These are phyloP conservation scores for Lasiodiplodia sp. DNA, from an alignment of 2,329 filamentous ascomycete species.

Conservation along the genomic window DNA sequence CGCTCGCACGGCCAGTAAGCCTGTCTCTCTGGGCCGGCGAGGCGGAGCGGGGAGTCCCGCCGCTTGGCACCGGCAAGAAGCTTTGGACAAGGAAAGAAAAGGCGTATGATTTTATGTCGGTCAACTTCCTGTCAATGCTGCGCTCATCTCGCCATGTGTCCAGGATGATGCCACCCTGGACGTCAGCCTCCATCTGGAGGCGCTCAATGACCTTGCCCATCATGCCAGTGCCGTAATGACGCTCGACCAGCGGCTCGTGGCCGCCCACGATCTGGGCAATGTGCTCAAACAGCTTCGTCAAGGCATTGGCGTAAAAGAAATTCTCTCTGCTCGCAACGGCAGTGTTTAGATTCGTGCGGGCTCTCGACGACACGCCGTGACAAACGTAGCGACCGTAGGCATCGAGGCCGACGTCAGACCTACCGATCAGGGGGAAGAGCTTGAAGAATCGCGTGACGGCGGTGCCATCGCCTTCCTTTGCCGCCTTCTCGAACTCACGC, in stretches of 20 bases:
- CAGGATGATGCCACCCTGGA: constrained; percentile 93
- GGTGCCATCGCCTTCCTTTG: constrained; percentile 82
- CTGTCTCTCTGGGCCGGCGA: constrained; percentile 69
- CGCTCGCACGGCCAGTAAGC: constrained; percentile 66
- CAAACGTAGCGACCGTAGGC: constrained; percentile 97
- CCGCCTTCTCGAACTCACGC: constrained; percentile 92
- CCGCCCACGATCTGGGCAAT: constrained; percentile 96
- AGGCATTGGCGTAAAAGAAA: constrained; percentile 88
- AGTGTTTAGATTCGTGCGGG: constrained; percentile 80
- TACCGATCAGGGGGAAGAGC: constrained; percentile 90
- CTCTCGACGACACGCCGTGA: constrained; percentile 86
- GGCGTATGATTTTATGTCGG: constrained; percentile 95
- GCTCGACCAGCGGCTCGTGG: constrained; percentile 88
- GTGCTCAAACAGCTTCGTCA: constrained; percentile 95
- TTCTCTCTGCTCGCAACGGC: constrained; percentile 72
- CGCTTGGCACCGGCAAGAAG: constrained; percentile 77
- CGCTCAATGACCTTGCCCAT: constrained; percentile 95
- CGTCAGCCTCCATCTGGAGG: constrained; percentile 91
- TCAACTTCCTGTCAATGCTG: constrained; percentile 82
- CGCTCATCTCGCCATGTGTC: constrained; percentile 96
- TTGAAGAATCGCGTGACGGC: constrained; percentile 98
- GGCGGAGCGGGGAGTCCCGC: constrained; percentile 68
- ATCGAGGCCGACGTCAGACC: constrained; percentile 87
- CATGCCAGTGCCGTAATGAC: constrained; percentile 89
- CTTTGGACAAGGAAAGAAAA: constrained; percentile 97